Evolutionary conservation across 2,329 filamentous ascomycete species (phyloP).

Genomic region (Fusarium mangiferae): DNA sequence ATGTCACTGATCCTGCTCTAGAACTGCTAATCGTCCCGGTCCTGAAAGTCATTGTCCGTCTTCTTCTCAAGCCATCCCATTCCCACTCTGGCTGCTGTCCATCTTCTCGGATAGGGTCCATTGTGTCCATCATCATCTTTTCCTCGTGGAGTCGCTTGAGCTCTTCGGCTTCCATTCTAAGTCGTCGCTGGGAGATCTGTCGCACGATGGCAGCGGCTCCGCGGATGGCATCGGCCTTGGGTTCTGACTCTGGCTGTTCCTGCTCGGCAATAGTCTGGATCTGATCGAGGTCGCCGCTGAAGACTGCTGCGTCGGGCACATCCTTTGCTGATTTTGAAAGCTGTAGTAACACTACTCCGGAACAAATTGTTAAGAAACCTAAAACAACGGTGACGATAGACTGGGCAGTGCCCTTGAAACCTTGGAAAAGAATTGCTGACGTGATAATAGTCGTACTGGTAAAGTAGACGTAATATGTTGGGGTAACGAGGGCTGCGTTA

Average conservation of each 20-base stretch:
- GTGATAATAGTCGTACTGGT: constrained; percentile 95
- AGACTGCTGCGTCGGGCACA: constrained; percentile 91
- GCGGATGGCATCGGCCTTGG: constrained; percentile 94
- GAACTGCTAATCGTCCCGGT: constrained; percentile 45
- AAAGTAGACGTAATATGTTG: constrained; percentile 99
- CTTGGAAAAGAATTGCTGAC: constrained; percentile 89
- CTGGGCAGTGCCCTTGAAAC: constrained; percentile 86
- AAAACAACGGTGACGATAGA: constrained; percentile 90
- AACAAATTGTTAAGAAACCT: constrained; percentile 93
- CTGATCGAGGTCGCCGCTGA: constrained; percentile 92
- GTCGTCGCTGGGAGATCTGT: constrained; percentile 78
- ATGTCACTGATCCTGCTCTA: constrained; percentile 42
- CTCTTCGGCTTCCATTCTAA: constrained; percentile 84
- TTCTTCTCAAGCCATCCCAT: constrained; percentile 89
- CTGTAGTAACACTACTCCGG: constrained; percentile 90
- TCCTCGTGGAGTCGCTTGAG: constrained; percentile 82
- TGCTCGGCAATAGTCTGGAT: constrained; percentile 95
- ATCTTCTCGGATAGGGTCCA: constrained; percentile 81
- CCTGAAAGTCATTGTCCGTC: constrained; percentile 63
- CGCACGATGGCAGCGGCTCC: constrained; percentile 89
- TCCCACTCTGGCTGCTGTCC: constrained; percentile 73
- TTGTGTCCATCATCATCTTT: constrained; percentile 71
- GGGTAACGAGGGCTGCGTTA: constrained; percentile 95
- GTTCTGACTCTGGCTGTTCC: constrained; percentile 95
- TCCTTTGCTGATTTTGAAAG: constrained; percentile 99